Evolutionary conservation across 768 basidiomycete species (phyloP).

Genomic region (Punctularia strigosozonata): DNA sequence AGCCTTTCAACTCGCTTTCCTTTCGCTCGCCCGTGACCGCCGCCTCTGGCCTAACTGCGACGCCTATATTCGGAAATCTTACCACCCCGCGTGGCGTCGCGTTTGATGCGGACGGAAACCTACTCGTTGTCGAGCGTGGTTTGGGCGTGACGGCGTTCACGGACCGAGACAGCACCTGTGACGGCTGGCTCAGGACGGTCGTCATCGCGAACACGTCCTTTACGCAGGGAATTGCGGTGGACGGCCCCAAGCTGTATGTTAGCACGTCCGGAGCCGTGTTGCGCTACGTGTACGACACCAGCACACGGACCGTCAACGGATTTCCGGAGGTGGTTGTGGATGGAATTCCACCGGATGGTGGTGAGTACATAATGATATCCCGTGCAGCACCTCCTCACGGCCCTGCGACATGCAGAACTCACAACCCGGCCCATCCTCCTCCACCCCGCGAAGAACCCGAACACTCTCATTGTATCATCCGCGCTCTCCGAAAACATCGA

Average conservation of each 20-base stretch:
- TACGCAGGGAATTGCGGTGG: conserved; percentile 32
- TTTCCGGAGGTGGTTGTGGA: conserved; percentile 11
- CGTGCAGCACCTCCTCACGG: background rate
- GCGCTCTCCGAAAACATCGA: conserved; percentile 31
- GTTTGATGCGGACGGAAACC: conserved; percentile 24
- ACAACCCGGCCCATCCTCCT: conserved; percentile 30
- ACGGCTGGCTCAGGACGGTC: conserved; percentile 25
- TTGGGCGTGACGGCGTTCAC: conserved; percentile 29
- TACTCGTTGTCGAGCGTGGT: conserved; percentile 32
- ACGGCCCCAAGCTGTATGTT: conserved; percentile 23
- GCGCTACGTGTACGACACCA: conserved; percentile 24
- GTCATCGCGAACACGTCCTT: conserved; percentile 24
- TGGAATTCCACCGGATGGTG: conserved; percentile 29
- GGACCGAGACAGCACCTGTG: conserved; percentile 13
- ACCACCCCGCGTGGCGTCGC: conserved; percentile 30
- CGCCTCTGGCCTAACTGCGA: conserved; percentile 23
- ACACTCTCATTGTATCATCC: conserved; percentile 24
- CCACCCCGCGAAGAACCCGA: conserved; percentile 12
- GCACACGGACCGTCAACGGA: conserved; percentile 16
- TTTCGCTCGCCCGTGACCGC: no score
- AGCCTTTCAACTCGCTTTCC: no score
- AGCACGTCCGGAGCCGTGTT: conserved; percentile 25
- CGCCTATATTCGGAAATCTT: conserved; percentile 28
- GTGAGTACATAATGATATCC: conserved; percentile 13
- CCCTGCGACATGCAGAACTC: conserved; percentile 17